Evolutionary conservation across 2,329 filamentous ascomycete genomes (phyloP).

Genomic region (Westerdykella aurantiaca): DNA sequence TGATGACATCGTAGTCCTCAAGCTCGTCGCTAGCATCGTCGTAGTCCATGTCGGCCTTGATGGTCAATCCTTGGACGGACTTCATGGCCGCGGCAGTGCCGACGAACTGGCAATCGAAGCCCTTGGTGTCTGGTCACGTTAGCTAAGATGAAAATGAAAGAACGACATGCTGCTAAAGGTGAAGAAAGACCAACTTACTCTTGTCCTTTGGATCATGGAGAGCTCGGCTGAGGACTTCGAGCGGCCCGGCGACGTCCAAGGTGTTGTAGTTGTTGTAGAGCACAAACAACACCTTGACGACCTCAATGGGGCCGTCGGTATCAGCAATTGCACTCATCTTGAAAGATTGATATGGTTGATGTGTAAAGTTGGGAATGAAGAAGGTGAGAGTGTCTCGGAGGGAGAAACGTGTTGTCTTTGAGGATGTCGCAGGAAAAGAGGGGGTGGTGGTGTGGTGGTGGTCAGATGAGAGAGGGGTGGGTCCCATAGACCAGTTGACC

Average conservation of each 20-base stretch:
- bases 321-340: conserved; percentile 39
- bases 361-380: neutral
- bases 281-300: conserved; percentile 58
- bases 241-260: conserved; percentile 53
- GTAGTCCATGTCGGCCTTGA: conserved; percentile 70
- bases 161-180: neutral
- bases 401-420: neutral
- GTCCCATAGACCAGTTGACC: too few species aligned
- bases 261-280: conserved; percentile 53
- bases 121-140: conserved; percentile 43
- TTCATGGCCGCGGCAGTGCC: conserved; percentile 44
- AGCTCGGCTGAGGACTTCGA: conserved; percentile 53
- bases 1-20: conserved; percentile 71
- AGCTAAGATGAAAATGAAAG: conserved; percentile 9
- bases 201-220: conserved; percentile 50
- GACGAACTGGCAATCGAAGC: conserved; percentile 50
- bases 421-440: neutral
- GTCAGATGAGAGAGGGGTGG: conserved; percentile 2
- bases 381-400: neutral
- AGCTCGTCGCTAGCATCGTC: conserved; percentile 70
- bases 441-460: conserved; percentile 1
- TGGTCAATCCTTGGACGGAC: conserved; percentile 58
- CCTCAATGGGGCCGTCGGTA: conserved; percentile 46
- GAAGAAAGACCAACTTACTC: conserved; percentile 31
- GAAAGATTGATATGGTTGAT: conserved; percentile 13